phyloP scores from a whole-genome alignment of 345 rosid genomes.

The Citrus inodora region DNA sequence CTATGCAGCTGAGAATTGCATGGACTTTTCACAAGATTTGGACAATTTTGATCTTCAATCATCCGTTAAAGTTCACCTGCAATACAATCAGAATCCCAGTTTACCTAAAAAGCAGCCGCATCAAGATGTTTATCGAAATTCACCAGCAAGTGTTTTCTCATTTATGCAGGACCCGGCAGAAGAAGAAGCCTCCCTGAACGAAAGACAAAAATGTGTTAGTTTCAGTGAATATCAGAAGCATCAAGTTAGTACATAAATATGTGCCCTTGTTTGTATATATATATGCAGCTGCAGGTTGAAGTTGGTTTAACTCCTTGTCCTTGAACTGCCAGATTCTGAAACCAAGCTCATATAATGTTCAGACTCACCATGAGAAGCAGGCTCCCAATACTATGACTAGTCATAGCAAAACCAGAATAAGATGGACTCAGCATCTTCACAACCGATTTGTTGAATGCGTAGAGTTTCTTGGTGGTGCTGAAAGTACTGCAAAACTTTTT shows the following conservation, averaged over 20 bases:
- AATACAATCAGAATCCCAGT: not conserved
- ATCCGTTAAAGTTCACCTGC: not conserved
- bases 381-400: not conserved
- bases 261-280: not conserved
- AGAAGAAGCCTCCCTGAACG: not conserved
- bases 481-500: constrained; percentile 12
- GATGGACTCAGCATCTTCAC: constrained; percentile 37
- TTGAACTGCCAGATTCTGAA: constrained; percentile 1
- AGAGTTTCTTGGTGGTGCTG: constrained; percentile 27
- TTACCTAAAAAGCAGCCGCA: not conserved
- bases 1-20: not conserved
- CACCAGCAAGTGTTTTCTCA: not conserved
- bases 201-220: constrained; percentile 3
- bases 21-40: not conserved
- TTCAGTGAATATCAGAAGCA: constrained; percentile 8
- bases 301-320: not conserved
- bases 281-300: not conserved
- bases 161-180: constrained; percentile 7
- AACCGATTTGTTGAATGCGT: constrained; percentile 32
- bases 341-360: not conserved
- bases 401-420: constrained; percentile 20
- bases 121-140: not conserved
- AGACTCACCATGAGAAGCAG: no score
- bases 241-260: not conserved
- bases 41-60: constrained; percentile 14